Evolutionary conservation across 2,329 filamentous ascomycete species (phyloP).

Genomic region (Pleurostoma richardsiae): DNA sequence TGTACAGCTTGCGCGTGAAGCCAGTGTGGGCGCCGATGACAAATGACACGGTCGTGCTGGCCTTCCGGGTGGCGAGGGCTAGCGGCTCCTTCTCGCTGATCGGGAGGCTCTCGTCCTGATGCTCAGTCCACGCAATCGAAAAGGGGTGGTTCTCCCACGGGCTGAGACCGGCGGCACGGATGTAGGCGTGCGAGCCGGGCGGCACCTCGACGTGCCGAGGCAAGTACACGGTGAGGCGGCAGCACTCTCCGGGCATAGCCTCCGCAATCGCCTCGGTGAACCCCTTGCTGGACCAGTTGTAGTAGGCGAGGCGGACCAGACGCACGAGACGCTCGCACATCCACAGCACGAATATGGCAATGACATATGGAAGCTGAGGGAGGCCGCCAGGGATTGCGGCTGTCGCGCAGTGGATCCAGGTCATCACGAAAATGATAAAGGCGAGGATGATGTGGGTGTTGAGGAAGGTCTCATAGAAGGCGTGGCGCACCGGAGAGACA

Average conservation of each 20-base stretch:
- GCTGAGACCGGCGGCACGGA: slow-evolving; percentile 63
- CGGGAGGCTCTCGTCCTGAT: slow-evolving; percentile 35
- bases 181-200: slow-evolving; percentile 70
- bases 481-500: slow-evolving; percentile 77
- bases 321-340: slow-evolving; percentile 62
- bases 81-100: slow-evolving; percentile 32
- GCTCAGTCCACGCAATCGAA: slow-evolving; percentile 69
- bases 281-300: slow-evolving; percentile 56
- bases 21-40: slow-evolving; percentile 84
- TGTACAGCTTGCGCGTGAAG: slow-evolving; percentile 77
- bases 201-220: slow-evolving; percentile 61
- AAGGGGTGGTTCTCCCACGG: slow-evolving; percentile 75
- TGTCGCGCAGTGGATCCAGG: slow-evolving; percentile 73
- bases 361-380: slow-evolving; percentile 69
- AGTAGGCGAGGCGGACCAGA: slow-evolving; percentile 57
- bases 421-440: slow-evolving; percentile 60
- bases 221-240: slow-evolving; percentile 64
- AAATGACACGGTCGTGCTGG: slow-evolving; percentile 63
- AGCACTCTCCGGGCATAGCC: slow-evolving; percentile 63
- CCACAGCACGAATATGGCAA: slow-evolving; percentile 75
- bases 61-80: slow-evolving; percentile 18
- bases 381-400: slow-evolving; percentile 60
- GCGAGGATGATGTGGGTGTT: slow-evolving; percentile 78
- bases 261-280: slow-evolving; percentile 63
- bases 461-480: slow-evolving; percentile 96